Evolutionary conservation across 2,329 filamentous ascomycete genomes (phyloP).

Genomic region (Rhinocladiella similis): DNA sequence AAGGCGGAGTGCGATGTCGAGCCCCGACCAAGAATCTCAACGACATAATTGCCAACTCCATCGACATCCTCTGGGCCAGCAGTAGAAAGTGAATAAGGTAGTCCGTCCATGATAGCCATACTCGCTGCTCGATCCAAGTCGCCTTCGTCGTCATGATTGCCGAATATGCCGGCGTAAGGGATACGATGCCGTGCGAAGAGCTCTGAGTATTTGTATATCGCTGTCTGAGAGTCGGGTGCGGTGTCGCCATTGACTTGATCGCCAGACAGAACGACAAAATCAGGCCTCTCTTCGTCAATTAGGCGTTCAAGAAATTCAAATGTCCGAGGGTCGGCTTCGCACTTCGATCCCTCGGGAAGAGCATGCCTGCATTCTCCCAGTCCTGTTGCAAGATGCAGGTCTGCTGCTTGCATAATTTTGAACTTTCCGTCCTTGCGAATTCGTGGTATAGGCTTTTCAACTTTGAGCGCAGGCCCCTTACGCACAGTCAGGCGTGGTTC

Average conservation of each 20-base stretch:
- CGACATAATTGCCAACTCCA: slow-evolving; percentile 90
- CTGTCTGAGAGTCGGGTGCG: slow-evolving; percentile 84
- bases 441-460: slow-evolving; percentile 69
- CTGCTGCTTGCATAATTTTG: slow-evolving; percentile 96
- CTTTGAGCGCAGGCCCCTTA: slow-evolving; percentile 63
- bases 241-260: slow-evolving; percentile 96
- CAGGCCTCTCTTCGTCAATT: slow-evolving; percentile 89
- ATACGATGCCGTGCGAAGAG: slow-evolving; percentile 84
- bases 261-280: slow-evolving; percentile 86
- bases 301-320: slow-evolving; percentile 83
- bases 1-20: slow-evolving; percentile 82
- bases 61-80: slow-evolving; percentile 81
- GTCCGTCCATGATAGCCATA: slow-evolving; percentile 81
- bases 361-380: slow-evolving; percentile 82
- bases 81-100: slow-evolving; percentile 86
- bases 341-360: slow-evolving; percentile 75
- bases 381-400: slow-evolving; percentile 90
- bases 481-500: slow-evolving; percentile 77
- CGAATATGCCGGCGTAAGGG: slow-evolving; percentile 91
- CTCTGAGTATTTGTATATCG: slow-evolving; percentile 89
- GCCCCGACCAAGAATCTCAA: slow-evolving; percentile 83
- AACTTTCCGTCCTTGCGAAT: slow-evolving; percentile 89
- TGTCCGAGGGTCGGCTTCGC: slow-evolving; percentile 88
- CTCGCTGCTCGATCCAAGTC: slow-evolving; percentile 73
- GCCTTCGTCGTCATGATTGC: slow-evolving; percentile 95